Evolutionary conservation across 148 eudicot species (phyloP).

Genomic region (Vaccinium vitisidaea): DNA sequence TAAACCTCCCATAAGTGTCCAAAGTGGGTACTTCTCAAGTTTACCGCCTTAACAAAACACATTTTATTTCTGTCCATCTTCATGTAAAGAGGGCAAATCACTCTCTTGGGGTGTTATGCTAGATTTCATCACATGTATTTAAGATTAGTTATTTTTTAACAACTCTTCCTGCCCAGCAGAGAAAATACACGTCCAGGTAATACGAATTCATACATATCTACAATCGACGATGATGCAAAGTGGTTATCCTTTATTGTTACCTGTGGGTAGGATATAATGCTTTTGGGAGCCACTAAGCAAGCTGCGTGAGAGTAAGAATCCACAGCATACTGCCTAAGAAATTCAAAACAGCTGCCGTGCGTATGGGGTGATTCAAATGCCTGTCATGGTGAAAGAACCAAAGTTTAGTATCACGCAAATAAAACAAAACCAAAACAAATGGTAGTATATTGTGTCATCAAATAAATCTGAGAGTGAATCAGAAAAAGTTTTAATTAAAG

Average conservation of each 20-base stretch:
- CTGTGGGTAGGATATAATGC: slow-evolving; percentile 93
- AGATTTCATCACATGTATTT: not conserved
- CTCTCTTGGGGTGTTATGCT: not conserved
- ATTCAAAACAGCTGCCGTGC: slow-evolving; percentile 73
- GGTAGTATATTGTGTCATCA: not conserved
- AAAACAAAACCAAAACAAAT: not conserved
- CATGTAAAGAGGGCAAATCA: not conserved
- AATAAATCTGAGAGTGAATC: not conserved
- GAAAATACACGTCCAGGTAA: not conserved
- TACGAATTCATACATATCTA: not conserved
- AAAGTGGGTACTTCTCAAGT: not conserved
- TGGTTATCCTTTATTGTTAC: slow-evolving; percentile 31
- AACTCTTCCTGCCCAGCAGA: not conserved
- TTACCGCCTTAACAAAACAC: not conserved
- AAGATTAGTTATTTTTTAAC: not conserved
- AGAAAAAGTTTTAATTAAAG: not conserved
- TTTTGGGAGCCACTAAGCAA: slow-evolving; percentile 81
- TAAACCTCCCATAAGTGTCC: not conserved
- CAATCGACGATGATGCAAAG: not conserved
- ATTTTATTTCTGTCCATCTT: not conserved
- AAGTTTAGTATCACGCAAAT: not conserved
- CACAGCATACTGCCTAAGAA: slow-evolving; percentile 85
- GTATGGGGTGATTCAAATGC: slow-evolving; percentile 99
- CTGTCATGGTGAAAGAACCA: slow-evolving; percentile 33
- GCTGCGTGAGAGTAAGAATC: slow-evolving; percentile 83